phyloP scores from a whole-genome alignment of 805 yeast species.

The Kodamaea nitidulidarum region DNA sequence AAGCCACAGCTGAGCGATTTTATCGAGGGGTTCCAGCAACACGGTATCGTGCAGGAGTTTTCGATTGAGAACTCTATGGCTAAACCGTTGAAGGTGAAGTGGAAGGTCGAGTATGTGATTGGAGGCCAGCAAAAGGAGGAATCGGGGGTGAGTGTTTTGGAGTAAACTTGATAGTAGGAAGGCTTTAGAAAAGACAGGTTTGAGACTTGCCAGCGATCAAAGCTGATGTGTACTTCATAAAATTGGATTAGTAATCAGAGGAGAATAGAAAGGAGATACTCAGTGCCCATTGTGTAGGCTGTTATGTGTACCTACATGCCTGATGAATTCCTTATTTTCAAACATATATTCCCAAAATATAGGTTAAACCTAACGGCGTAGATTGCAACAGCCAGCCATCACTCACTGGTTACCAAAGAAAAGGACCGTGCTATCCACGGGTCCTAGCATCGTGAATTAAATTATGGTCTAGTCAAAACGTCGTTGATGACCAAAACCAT shows the following conservation, averaged over 20 bases:
- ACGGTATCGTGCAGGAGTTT: slow-evolving; percentile 54
- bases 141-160: slow-evolving; percentile 47
- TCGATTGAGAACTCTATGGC: slow-evolving; percentile 30
- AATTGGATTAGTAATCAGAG: too few relatives aligned
- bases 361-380: neutral
- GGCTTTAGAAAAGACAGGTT: too few relatives aligned
- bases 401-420: too few relatives aligned
- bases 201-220: too few relatives aligned
- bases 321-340: too few relatives aligned
- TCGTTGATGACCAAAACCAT: slow-evolving; percentile 35
- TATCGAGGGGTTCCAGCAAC: slow-evolving; percentile 44
- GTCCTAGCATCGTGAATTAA: neutral
- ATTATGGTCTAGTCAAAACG: slow-evolving; percentile 24
- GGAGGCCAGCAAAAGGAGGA: slow-evolving; percentile 50
- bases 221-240: too few relatives aligned
- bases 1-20: slow-evolving; percentile 57
- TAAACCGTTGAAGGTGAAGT: slow-evolving; percentile 59
- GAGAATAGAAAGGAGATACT: too few relatives aligned
- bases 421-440: neutral
- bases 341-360: neutral
- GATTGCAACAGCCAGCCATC: too few relatives aligned
- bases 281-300: too few relatives aligned
- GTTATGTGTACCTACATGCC: too few relatives aligned
- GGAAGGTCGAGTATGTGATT: slow-evolving; percentile 59
- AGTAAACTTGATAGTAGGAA: neutral